Base-by-base conservation (phyloP, 495 filamentous ascomycete species). In the Pyrenula aspistea region DNA sequence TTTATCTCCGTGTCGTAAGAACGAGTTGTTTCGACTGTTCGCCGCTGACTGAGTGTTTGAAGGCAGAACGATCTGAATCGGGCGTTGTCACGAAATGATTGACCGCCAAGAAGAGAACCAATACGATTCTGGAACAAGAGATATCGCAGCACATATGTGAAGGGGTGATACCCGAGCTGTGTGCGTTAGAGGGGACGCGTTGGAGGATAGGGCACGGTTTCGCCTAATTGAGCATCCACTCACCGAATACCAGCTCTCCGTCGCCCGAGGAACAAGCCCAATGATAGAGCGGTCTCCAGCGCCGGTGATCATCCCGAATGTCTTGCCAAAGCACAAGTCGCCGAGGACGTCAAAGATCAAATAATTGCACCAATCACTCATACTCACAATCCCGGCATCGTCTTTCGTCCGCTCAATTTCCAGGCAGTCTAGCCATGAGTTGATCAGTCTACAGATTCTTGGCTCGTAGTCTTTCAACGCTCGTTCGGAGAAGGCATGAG, bases 311-410 rank as follows among this genome's bases (percentile, higher is more conserved):
- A 85, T 85, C 49, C 80, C 75, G 66, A 85, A 86, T 12, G 79
- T 71, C 67, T 86, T 85, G 22, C 83, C 84, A 61, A 86, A 89
- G 61, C 75, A 77, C 10, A 88, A 61, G 53, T 86, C 83, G 1
- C 83, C 84, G 60, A 89, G 77, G 22, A 86, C 80, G 60, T 88
- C 85, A 71, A 86, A 86, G 55, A 77, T 77, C 8, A 86, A 72
- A 68, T 79, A 87, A 61, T 81, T 83, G 59, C 73, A 75, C 76
- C 81, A 85, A 57, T 79, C 70, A 0, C 79, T 71, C 71, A 86
- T 77, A 64, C 85, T 47, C 55, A 12, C 55, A 51, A 11, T 10
- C 1, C 25, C 54, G 15, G 12, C 1, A 15, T 55, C 49, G 19
- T 49, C n/a, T 20, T 56, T 50, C 2, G n/a, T 4, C 2, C 24